Base-by-base conservation (phyloP, 192 early-diverging fungal genomes). In the Coemansia sp. region DNA sequence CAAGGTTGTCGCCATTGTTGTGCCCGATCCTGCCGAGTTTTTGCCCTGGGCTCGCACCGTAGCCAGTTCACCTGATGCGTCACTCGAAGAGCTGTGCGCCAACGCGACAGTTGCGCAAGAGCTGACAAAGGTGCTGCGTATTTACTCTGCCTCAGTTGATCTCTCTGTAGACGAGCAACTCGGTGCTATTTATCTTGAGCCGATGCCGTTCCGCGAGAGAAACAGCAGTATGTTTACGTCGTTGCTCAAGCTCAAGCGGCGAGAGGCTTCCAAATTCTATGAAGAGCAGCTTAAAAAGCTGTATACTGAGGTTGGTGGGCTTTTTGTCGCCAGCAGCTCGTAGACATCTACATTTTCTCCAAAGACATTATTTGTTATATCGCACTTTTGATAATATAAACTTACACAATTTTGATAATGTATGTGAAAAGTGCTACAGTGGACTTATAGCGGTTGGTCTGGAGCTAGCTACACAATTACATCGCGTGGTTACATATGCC, bases 221-320 rank as follows among this genome's bases (percentile, higher is more conserved):
- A 81, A 75, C 61, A 84, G 85, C 35, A 86, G 87, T 44, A 70
- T 98, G 16, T 75, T 90, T 30, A 96, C 95, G 0, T 91, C 94
- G 5, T 92, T 94, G 1, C 89, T 93, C 84, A 96, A 97, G 84
- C 67, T 94, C 40, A 93, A 92, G 71, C 84, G 73, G 39, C 38
- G 32, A 2, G 35, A 32, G 11, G 91, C 70, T 75, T 27, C 40
- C n/a, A 49, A 74, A 29, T 43, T 71, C 41, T 89, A 88, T 79
- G 47, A 83, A 30, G 44, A 60, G 11, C 35, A 67, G n/a, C 55
- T 91, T 29, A 80, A 87, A 41, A 67, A 71, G 12, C 65, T 88
- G 64, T 89, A 84, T 73, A 66, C 77, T 50, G 74, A 78, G 27
- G 69, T 84, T 20, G 71, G 58, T 27, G 62, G 87, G 43, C 80